Percentiles rank a stretch among this genome's conserved stretches.
These are phyloP conservation scores for Pseudogymnoascus sp. DNA, from an alignment of 2,329 filamentous ascomycete species.

Conservation along the genomic window DNA sequence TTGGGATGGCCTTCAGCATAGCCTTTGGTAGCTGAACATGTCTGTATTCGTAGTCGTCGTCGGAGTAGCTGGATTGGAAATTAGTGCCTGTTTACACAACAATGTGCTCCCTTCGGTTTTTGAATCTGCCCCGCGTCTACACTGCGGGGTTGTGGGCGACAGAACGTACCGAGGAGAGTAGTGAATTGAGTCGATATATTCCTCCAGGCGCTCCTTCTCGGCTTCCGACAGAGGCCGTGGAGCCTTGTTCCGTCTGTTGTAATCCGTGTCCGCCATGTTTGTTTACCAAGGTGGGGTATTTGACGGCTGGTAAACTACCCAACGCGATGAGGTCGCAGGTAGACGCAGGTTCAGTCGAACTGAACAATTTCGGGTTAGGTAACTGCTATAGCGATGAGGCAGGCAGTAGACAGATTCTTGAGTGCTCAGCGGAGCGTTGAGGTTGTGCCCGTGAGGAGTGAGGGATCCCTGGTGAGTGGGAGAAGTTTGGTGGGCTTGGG, in stretches of 20 bases:
- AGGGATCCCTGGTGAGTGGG: conserved; percentile 7
- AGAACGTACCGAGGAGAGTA: conserved; percentile 76
- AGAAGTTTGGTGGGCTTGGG: conserved; percentile 8
- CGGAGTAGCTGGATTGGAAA: conserved; percentile 65
- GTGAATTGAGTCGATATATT: conserved; percentile 89
- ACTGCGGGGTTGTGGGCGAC: neutral
- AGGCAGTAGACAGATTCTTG: neutral
- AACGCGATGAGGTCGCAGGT: neutral
- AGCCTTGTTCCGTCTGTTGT: conserved; percentile 75
- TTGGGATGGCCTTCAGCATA: conserved; percentile 95
- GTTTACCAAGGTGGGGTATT: conserved; percentile 7
- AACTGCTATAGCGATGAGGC: neutral
- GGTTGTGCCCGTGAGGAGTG: conserved; percentile 5
- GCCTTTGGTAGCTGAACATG: conserved; percentile 96
- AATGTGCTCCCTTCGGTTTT: neutral
- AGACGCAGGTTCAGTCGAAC: neutral
- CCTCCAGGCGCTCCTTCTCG: conserved; percentile 78
- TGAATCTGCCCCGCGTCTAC: neutral
- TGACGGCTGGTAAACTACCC: neutral
- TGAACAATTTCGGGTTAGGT: conserved; percentile 1
- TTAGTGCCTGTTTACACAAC: conserved; percentile 14
- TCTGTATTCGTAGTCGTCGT: conserved; percentile 89
- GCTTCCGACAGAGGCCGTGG: conserved; percentile 72
- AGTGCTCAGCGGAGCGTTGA: conserved; percentile 3
- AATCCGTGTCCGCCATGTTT: conserved; percentile 60